Conservation (phyloP, 805 yeast species). For the Nakazawaea laoshanensis region DNA sequence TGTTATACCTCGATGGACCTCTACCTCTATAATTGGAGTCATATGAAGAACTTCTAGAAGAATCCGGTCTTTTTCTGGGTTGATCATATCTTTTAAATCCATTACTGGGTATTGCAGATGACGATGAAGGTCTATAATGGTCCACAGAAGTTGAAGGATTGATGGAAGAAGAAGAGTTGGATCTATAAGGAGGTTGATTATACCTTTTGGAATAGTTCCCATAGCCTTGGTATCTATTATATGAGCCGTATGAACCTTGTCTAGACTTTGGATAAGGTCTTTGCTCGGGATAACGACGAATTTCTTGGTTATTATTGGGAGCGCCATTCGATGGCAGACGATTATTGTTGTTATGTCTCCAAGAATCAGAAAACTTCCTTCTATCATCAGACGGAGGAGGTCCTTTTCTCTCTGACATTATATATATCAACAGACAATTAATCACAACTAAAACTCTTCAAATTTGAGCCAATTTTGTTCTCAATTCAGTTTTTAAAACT, state of each 20-base stretch:
- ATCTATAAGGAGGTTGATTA: not conserved
- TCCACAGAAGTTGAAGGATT: too few species aligned
- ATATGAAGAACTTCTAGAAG: slow-evolving; percentile 2
- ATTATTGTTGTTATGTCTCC: too few species aligned
- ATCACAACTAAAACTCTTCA: not conserved
- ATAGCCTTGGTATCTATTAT: too few species aligned
- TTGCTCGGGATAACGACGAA: too few species aligned
- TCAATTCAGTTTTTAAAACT: too few species aligned
- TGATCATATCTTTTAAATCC: not conserved
- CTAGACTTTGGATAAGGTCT: too few species aligned
- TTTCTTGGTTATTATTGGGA: too few species aligned
- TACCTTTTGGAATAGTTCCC: slow-evolving; percentile 4
- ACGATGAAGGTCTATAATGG: not conserved
- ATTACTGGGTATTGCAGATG: not conserved
- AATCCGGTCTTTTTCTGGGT: not conserved
- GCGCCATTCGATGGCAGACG: too few species aligned
- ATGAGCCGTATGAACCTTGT: too few species aligned
- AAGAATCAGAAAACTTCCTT: slow-evolving; percentile 7
- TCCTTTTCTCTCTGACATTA: slow-evolving; percentile 10
- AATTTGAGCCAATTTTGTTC: too few species aligned
- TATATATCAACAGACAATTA: not conserved
- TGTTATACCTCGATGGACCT: not conserved
- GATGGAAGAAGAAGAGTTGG: too few species aligned
- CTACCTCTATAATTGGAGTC: slow-evolving; percentile 3
- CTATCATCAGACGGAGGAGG: slow-evolving; percentile 9